Base-by-base conservation (phyloP, 164 flowering plant genomes). In the Stephania cephalantha region DNA sequence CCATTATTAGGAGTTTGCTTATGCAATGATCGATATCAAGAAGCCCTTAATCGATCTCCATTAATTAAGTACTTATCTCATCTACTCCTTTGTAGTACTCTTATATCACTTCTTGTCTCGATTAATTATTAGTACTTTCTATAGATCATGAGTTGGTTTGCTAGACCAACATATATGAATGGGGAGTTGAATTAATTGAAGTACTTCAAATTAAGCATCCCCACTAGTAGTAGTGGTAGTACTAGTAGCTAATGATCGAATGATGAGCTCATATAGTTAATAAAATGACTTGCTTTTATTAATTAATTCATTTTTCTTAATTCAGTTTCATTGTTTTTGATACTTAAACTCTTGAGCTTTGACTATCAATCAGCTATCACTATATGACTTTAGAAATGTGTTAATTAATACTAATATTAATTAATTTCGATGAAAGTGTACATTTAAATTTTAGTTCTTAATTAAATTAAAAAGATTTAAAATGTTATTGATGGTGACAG, bases 1-100 rank as follows among this genome's bases (percentile, higher is more conserved):
- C 87, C 0, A 86, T 91, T 8, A 88, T 91, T 79, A 86, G 94
- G 84, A 88, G 88, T 68, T 81, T 91, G 76, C 83, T 91, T 75
- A 80, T 75, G 84, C 83, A 77, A 77, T 35, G 42, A 35, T 35
- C 25, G 25, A 25, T 25, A 25, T 25, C 42, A 35, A 35, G 42
- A 35, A 35, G 42, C 42, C 42, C 61, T 53, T 53, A 50, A 50
- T 25, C 25, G 25, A 25, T 9, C 18, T 53, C 18, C 5, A 10
- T 53, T 53, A 53, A 9, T 53, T 53, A 53, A 53, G 42, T 35
- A 35, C 42, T 35, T 35, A 53, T 53, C 18, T 53, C 61, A 12
- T 9, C 58, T 52, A 4, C 61, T 53, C 18, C 61, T 35, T 35
- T 4, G 42, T 35, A 35, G 42, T 35, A 35, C 42, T 35, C 15